Conservation (phyloP, 1,284 basidiomycete species). For the Ustilago crameri region DNA sequence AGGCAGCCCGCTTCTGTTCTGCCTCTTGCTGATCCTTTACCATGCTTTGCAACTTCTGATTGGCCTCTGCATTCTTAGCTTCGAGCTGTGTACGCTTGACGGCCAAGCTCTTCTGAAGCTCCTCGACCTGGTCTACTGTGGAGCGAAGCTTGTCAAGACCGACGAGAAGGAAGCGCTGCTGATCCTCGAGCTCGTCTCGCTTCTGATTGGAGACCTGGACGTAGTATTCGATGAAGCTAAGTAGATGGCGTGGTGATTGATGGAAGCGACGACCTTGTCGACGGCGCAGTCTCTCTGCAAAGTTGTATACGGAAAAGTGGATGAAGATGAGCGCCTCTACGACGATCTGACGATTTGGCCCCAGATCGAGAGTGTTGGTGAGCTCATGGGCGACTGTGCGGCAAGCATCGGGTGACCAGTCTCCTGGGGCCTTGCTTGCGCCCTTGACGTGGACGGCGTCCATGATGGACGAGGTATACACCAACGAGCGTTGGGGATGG, state of each 20-base stretch:
- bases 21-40: constrained; percentile 98
- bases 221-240: constrained; percentile 99
- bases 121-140: constrained; percentile 81
- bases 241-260: constrained; percentile 96
- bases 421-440: constrained; percentile 60
- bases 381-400: constrained; percentile 65
- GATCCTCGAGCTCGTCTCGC: constrained; percentile 97
- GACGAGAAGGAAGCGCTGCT: constrained; percentile 97
- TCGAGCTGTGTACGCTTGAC: constrained; percentile 92
- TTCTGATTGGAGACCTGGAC: constrained; percentile 96
- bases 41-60: constrained; percentile 97
- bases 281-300: constrained; percentile 88
- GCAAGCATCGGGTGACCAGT: constrained; percentile 67
- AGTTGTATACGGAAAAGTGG: constrained; percentile 87
- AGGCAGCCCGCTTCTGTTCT: constrained; percentile 95
- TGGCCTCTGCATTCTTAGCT: constrained; percentile 92
- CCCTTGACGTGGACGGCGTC: constrained; percentile 45
- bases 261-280: constrained; percentile 93
- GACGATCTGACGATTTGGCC: constrained; percentile 70
- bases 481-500: neutral
- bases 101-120: constrained; percentile 92
- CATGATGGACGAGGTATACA: constrained; percentile 28
- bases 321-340: constrained; percentile 94
- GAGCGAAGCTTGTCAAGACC: constrained; percentile 96
- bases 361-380: constrained; percentile 63